Evolutionary conservation across 371 early-diverging fungal species (phyloP).

Genomic region (Mortierella sp.): DNA sequence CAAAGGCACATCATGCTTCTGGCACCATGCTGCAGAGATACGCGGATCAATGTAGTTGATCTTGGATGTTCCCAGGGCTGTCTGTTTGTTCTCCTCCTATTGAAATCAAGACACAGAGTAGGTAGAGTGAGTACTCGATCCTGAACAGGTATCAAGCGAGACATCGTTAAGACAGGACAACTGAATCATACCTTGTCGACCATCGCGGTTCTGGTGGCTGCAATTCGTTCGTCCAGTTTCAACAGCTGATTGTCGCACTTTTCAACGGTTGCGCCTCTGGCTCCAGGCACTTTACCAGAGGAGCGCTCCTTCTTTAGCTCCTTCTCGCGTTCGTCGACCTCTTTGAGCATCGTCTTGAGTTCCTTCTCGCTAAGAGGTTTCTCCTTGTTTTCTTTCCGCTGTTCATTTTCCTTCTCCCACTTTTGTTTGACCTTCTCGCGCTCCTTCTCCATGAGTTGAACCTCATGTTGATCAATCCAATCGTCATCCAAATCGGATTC

Average conservation of each 20-base stretch:
- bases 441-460: constrained; percentile 66
- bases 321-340: constrained; percentile 59
- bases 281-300: constrained; percentile 53
- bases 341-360: constrained; percentile 66
- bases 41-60: constrained; percentile 98
- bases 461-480: constrained; percentile 75
- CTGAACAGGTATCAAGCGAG: too few relatives aligned
- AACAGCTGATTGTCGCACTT: constrained; percentile 70
- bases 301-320: constrained; percentile 63
- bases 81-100: constrained; percentile 95
- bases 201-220: constrained; percentile 69
- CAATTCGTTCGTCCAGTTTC: constrained; percentile 76
- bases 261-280: constrained; percentile 63
- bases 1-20: constrained; percentile 85
- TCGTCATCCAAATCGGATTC: constrained; percentile 88
- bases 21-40: constrained; percentile 94
- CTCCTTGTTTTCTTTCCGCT: constrained; percentile 67
- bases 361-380: constrained; percentile 62
- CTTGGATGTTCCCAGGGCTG: constrained; percentile 97
- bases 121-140: constrained; percentile 1
- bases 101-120: not conserved
- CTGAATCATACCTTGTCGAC: constrained; percentile 74
- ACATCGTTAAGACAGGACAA: too few relatives aligned
- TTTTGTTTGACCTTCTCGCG: constrained; percentile 66
- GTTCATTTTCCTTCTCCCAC: constrained; percentile 80